These are phyloP conservation scores for Pythium guiyangense DNA, from an alignment of 352 stramenopile species.

Conservation along the genomic window DNA sequence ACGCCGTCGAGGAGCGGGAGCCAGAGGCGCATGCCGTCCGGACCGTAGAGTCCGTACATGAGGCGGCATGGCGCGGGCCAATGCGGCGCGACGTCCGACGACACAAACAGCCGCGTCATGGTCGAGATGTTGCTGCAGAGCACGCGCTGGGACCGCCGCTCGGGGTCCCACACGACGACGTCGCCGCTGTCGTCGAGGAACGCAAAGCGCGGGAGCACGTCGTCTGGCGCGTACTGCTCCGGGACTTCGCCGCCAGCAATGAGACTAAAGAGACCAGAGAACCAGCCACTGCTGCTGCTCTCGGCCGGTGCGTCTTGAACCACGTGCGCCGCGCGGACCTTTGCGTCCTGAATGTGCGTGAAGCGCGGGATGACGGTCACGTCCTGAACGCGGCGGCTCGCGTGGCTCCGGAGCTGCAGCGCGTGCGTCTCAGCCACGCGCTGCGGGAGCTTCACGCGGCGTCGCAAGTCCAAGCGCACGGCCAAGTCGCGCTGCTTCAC, in stretches of 20 bases:
- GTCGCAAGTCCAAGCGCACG: conserved; percentile 33
- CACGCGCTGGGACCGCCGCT: conserved; percentile 57
- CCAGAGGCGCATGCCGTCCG: conserved; percentile 70
- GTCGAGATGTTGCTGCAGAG: conserved; percentile 69
- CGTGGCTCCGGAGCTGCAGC: conserved; percentile 1
- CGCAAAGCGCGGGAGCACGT: conserved; percentile 65
- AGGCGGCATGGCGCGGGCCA: conserved; percentile 65
- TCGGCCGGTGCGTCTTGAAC: too few species aligned
- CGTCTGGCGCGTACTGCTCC: conserved; percentile 61
- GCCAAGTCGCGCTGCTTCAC: conserved; percentile 38
- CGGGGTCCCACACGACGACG: conserved; percentile 76
- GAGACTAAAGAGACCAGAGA: conserved; percentile 54
- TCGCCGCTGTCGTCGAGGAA: conserved; percentile 49
- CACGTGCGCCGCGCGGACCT: too few species aligned
- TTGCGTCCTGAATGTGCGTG: too few species aligned
- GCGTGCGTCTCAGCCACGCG: conserved; percentile 19
- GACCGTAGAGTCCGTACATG: conserved; percentile 69
- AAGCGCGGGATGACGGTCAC: conserved; percentile 56
- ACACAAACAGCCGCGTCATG: conserved; percentile 48
- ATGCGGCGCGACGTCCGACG: conserved; percentile 23
- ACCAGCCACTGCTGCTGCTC: conserved; percentile 36
- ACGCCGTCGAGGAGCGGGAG: conserved; percentile 77
- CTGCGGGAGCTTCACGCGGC: conserved; percentile 43
- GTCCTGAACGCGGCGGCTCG: conserved; percentile 20
- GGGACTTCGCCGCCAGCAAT: conserved; percentile 60